These are phyloP conservation scores for Aspergillus sclerotiicarbonarius DNA, from an alignment of 495 filamentous ascomycete genomes.

Conservation along the genomic window DNA sequence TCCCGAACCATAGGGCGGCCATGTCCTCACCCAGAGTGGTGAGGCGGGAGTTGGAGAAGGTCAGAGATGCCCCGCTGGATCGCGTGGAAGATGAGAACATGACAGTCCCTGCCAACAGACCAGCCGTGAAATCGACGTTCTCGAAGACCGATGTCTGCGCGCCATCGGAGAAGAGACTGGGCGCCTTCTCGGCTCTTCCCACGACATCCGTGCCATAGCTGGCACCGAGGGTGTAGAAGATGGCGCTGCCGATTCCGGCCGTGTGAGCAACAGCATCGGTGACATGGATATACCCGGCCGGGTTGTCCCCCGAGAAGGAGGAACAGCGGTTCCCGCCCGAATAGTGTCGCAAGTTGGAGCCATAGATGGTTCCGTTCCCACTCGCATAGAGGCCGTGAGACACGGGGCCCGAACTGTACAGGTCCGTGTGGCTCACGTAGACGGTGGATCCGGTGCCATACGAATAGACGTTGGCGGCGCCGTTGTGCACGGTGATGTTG, in stretches of 20 bases:
- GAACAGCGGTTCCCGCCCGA: slow-evolving; percentile 22
- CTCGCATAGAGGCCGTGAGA: slow-evolving; percentile 20
- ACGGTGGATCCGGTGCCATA: slow-evolving; percentile 14
- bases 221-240: slow-evolving; percentile 10
- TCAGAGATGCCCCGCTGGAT: background rate
- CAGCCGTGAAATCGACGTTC: background rate
- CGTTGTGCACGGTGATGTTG: slow-evolving; percentile 1
- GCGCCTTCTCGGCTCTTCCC: background rate
- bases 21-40: background rate
- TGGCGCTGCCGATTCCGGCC: slow-evolving; percentile 21
- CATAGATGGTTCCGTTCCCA: slow-evolving; percentile 20
- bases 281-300: slow-evolving; percentile 16
- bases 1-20: background rate
- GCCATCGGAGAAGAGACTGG: background rate
- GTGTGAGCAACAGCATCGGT: slow-evolving; percentile 20
- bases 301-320: slow-evolving; percentile 21
- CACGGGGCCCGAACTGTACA: slow-evolving; percentile 22
- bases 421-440: slow-evolving; percentile 18
- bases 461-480: background rate
- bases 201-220: background rate
- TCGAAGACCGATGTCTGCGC: background rate
- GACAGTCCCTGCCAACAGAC: background rate
- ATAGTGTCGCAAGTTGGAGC: slow-evolving; percentile 12
- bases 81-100: background rate
- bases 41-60: background rate